Evolutionary conservation across 2,329 filamentous ascomycete genomes (phyloP).

Genomic region (Phyllosticta citribraziliensis): DNA sequence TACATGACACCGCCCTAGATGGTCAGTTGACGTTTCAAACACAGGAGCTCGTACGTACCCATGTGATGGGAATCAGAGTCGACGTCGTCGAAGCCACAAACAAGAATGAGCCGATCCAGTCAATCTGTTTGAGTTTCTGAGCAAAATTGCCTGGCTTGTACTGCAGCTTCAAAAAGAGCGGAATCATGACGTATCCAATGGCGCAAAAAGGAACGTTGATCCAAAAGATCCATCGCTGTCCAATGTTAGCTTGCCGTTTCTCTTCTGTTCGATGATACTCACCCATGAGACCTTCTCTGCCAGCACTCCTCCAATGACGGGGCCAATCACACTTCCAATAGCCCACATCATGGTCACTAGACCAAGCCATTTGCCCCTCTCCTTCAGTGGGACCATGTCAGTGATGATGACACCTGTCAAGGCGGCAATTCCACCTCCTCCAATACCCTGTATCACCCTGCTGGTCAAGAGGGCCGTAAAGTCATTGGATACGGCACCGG

Average conservation of each 20-base stretch:
- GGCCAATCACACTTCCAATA: slow-evolving; percentile 24
- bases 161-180: slow-evolving; percentile 35
- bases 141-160: slow-evolving; percentile 22
- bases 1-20: slow-evolving; percentile 19
- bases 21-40: slow-evolving; percentile 8
- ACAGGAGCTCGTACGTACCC: slow-evolving; percentile 17
- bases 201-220: slow-evolving; percentile 29
- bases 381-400: slow-evolving; percentile 13
- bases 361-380: slow-evolving; percentile 16
- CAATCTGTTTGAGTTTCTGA: slow-evolving; percentile 42
- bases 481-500: slow-evolving; percentile 32
- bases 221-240: slow-evolving; percentile 30
- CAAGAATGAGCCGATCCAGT: slow-evolving; percentile 49
- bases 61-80: slow-evolving; percentile 48
- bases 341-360: slow-evolving; percentile 19
- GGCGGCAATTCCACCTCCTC: slow-evolving; percentile 41
- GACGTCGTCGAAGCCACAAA: slow-evolving; percentile 48
- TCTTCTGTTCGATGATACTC: background rate
- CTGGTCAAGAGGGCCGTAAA: slow-evolving; percentile 38
- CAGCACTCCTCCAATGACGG: slow-evolving; percentile 24
- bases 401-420: slow-evolving; percentile 23
- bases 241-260: background rate
- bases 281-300: slow-evolving; percentile 16
- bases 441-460: slow-evolving; percentile 39
- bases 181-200: slow-evolving; percentile 21